These are phyloP conservation scores for Talaromyces islandicus DNA, from an alignment of 2,329 filamentous ascomycete species.

Conservation along the genomic window DNA sequence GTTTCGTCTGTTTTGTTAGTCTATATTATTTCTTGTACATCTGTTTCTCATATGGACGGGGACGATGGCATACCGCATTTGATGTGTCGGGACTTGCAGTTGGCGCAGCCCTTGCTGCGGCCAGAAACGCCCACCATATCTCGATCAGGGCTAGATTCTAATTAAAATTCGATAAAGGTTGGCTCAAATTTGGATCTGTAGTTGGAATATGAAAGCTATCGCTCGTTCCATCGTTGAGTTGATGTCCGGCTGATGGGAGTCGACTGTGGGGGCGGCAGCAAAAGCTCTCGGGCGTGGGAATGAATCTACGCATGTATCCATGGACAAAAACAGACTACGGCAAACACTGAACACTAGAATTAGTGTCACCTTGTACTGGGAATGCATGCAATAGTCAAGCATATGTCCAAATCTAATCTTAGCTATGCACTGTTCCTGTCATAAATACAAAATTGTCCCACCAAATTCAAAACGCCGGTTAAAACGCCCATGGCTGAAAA, in stretches of 20 bases:
- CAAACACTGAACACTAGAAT: neutral
- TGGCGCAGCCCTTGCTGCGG: neutral
- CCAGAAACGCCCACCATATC: neutral
- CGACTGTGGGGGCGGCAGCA: neutral
- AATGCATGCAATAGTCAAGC: neutral
- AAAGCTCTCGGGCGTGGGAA: too few relatives aligned
- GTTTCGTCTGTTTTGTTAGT: neutral
- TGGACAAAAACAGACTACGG: too few relatives aligned
- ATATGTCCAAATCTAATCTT: neutral
- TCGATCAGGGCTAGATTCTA: neutral
- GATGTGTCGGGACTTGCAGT: neutral
- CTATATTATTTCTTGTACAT: neutral
- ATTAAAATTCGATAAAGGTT: neutral
- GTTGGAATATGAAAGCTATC: neutral
- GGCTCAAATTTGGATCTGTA: neutral
- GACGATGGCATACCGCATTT: neutral
- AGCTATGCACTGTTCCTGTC: neutral
- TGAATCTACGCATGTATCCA: too few relatives aligned
- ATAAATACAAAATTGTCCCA: neutral
- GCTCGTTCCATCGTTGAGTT: neutral
- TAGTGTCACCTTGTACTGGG: neutral
- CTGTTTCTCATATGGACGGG: neutral
- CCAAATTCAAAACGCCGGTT: neutral
- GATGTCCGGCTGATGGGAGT: neutral
- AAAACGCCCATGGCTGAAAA: neutral